Evolutionary conservation across 768 basidiomycete species (phyloP), one percentile per base, ranked within the genome.

Genomic region (Leccinum arenicola): DNA sequence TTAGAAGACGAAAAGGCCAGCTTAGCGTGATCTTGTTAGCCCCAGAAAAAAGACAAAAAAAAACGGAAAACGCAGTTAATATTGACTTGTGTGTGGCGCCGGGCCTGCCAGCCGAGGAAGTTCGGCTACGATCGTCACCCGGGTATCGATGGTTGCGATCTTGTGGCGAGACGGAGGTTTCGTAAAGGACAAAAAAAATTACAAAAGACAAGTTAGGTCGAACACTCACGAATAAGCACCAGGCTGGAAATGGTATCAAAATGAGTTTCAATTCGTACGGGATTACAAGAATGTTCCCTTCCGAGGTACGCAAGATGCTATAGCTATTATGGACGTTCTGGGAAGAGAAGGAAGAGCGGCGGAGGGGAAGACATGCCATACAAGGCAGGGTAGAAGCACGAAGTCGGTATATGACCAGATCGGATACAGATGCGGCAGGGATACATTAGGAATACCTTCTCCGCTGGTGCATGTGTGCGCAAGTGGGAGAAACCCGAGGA

Each of bases 361-460:
- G 36, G 38, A 61, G 27, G 56, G 33, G 31, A 58, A 53, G 35
- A 52, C 40, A 54, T 52, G 55, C 60, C 45, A 60, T 66, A 58
- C 49, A 52, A 60, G 58, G 63, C 43, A 52, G 48, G 52, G 61
- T 53, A 49, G 59, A 61, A 67, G 63, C 50, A 54, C 52, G 38
- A 60, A 65, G 62, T 64, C 51, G 25, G 54, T 54, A 61, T 61
- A 57, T 48, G 23, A 21, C 60, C 56, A 58, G 49, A 68, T 59
- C 57, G 61, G 67, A 53, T 63, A 62, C 65, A 71, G 57, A 64
- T 66, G 43, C 43, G 64, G 61, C 56, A 59, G 45, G 35, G 56
- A 60, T 64, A 64, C 55, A 74, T 66, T 61, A 74, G 56, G 55
- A 54, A 59, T 29, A 45, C 43, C 66, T 59, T 61, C 63, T 66